A percentile compares a stretch with the other conserved stretches of the same genome.
These are phyloP conservation scores for Auricularia sp. DNA, from an alignment of 768 basidiomycete genomes.

Conservation along the genomic window DNA sequence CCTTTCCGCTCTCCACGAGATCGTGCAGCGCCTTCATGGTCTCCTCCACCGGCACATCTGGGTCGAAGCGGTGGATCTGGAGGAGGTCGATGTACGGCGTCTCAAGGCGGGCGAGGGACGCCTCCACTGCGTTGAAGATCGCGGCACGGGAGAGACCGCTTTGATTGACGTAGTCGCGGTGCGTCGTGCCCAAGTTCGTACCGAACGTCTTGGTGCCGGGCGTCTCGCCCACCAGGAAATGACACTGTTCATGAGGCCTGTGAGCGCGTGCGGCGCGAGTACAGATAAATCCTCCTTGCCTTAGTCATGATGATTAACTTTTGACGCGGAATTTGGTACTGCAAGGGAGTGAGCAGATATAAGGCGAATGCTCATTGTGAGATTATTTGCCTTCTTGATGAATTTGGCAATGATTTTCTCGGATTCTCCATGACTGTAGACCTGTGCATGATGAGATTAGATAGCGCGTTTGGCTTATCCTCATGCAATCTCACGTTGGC, in stretches of 20 bases:
- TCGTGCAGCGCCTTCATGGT: conserved; percentile 30
- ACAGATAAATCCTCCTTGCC: conserved; percentile 5
- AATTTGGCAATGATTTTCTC: conserved; percentile 30
- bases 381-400: conserved; percentile 23
- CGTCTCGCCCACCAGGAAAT: not conserved
- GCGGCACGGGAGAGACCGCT: conserved; percentile 24
- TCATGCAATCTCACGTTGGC: conserved; percentile 3
- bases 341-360: not conserved
- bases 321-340: not conserved
- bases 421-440: conserved; percentile 21
- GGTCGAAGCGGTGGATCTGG: conserved; percentile 25
- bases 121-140: conserved; percentile 28
- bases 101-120: conserved; percentile 25
- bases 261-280: too few species aligned
- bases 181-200: not conserved
- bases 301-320: conserved; percentile 21
- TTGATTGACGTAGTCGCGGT: conserved; percentile 4
- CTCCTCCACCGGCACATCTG: conserved; percentile 16
- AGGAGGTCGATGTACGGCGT: conserved; percentile 32
- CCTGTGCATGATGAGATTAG: conserved; percentile 6
- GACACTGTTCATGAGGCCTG: not conserved
- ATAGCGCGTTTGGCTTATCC: not conserved
- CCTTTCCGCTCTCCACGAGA: conserved; percentile 25
- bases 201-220: not conserved
- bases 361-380: not conserved